Evolutionary conservation across 169 alveolate species (phyloP).

Genomic region (Eimeria mitis): DNA sequence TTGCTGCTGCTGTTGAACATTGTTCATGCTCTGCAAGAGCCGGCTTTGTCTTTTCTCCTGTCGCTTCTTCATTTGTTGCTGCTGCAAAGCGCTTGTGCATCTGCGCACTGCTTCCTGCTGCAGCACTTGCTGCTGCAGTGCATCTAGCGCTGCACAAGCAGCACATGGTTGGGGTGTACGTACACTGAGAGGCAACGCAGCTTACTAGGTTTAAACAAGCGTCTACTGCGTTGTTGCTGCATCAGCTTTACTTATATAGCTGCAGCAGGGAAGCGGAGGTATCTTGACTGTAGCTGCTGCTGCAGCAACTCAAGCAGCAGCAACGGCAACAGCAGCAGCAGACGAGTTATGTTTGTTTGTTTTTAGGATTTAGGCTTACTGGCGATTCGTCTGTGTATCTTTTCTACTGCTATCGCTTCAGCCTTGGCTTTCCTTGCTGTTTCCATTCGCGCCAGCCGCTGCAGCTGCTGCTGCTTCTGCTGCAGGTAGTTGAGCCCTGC

Average conservation of each 20-base stretch:
- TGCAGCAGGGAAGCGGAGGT: not conserved
- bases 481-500: slow-evolving; percentile 45
- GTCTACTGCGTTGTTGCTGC: not conserved
- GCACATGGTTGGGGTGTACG: slow-evolving; percentile 10
- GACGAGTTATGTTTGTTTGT: not conserved
- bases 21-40: not conserved
- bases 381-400: slow-evolving; percentile 37
- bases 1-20: slow-evolving; percentile 10
- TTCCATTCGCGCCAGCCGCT: slow-evolving; percentile 18
- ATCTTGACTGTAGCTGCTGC: not conserved
- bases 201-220: not conserved
- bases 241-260: not conserved
- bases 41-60: slow-evolving; percentile 26
- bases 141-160: slow-evolving; percentile 49
- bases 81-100: slow-evolving; percentile 39
- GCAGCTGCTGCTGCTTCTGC: slow-evolving; percentile 73
- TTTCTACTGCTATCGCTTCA: slow-evolving; percentile 25
- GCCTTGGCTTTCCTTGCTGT: slow-evolving; percentile 45
- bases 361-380: not conserved
- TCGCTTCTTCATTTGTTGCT: slow-evolving; percentile 35
- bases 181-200: not conserved
- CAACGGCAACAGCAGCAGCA: slow-evolving; percentile 22
- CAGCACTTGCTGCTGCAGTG: slow-evolving; percentile 45
- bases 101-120: slow-evolving; percentile 46
- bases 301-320: not conserved